Evolutionary conservation across 2,329 filamentous ascomycete genomes (phyloP).

Genomic region (Nemania sp.): DNA sequence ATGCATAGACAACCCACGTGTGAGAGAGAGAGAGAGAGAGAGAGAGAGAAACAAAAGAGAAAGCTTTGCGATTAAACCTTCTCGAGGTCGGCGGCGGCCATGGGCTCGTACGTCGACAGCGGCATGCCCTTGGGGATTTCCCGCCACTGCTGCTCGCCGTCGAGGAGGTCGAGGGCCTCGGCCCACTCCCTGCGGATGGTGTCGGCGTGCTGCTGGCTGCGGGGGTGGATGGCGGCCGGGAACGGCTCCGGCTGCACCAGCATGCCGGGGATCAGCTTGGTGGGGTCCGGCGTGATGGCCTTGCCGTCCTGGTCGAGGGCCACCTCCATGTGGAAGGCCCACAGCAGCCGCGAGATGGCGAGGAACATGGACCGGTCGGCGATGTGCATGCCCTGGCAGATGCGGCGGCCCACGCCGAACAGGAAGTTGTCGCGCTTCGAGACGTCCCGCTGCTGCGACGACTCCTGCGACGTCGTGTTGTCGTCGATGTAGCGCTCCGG

Average conservation of each 20-base stretch:
- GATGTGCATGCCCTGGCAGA: conserved; percentile 54
- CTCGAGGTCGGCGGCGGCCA: conserved; percentile 11
- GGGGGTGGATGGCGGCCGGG: conserved; percentile 26
- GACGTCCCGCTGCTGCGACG: conserved; percentile 40
- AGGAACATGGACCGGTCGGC: conserved; percentile 42
- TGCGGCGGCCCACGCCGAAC: conserved; percentile 42
- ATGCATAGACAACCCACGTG: not conserved
- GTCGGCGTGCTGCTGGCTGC: conserved; percentile 24
- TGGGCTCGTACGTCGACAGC: conserved; percentile 29
- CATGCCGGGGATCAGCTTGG: conserved; percentile 30
- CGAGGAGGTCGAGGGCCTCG: conserved; percentile 23
- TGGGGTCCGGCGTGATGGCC: conserved; percentile 10
- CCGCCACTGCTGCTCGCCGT: conserved; percentile 27
- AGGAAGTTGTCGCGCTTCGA: conserved; percentile 40
- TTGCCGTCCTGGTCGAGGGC: conserved; percentile 16
- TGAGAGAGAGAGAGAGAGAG: not conserved
- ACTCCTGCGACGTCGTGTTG: conserved; percentile 38
- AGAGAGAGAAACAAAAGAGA: not conserved
- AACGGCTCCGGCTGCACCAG: conserved; percentile 31
- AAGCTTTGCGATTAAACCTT: not conserved
- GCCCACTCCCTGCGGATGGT: conserved; percentile 28
- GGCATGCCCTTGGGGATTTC: conserved; percentile 32
- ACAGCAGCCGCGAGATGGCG: conserved; percentile 51
- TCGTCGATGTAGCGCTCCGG: conserved; percentile 43
- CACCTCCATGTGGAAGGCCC: conserved; percentile 45